A percentile compares a stretch with the other conserved stretches of the same genome.
Evolutionary conservation across 768 basidiomycete genomes (phyloP).

Genomic region (Amanita pseudoporphyria): DNA sequence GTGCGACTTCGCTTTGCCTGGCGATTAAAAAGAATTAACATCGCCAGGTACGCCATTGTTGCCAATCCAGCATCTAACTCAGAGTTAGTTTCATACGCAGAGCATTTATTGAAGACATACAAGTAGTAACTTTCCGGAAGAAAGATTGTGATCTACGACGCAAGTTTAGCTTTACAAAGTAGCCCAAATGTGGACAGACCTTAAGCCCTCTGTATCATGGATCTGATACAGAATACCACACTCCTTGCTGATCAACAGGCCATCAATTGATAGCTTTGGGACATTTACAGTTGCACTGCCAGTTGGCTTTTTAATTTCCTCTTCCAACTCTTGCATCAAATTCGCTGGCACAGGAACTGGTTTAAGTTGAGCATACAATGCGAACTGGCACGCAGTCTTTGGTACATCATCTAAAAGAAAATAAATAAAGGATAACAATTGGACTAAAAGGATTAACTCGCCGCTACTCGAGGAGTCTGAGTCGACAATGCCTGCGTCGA

Average conservation of each 20-base stretch:
- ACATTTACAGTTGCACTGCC: conserved; percentile 51
- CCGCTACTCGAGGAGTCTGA: conserved; percentile 30
- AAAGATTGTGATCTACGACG: conserved; percentile 44
- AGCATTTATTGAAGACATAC: conserved; percentile 21
- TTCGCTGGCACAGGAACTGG: conserved; percentile 39
- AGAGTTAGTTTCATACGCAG: conserved; percentile 8
- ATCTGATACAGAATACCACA: conserved; percentile 72
- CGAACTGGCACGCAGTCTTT: conserved; percentile 54
- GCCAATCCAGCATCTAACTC: conserved; percentile 63
- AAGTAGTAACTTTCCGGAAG: conserved; percentile 67
- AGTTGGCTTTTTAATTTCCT: conserved; percentile 65
- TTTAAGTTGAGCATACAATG: conserved; percentile 56
- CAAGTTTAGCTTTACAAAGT: background rate
- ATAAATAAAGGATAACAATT: background rate
- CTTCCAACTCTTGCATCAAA: conserved; percentile 62
- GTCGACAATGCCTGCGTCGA: conserved; percentile 56
- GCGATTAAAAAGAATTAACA: conserved; percentile 60
- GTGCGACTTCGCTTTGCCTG: conserved; percentile 72
- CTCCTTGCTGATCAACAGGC: conserved; percentile 65
- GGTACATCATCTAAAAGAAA: conserved; percentile 31
- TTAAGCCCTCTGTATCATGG: conserved; percentile 55
- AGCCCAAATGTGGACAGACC: conserved; percentile 29
- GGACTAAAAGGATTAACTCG: conserved; percentile 8
- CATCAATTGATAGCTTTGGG: conserved; percentile 50
- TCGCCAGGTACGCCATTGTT: conserved; percentile 50